Evolutionary conservation across 2,329 filamentous ascomycete species (phyloP).

Genomic region (Claviceps sp.): DNA sequence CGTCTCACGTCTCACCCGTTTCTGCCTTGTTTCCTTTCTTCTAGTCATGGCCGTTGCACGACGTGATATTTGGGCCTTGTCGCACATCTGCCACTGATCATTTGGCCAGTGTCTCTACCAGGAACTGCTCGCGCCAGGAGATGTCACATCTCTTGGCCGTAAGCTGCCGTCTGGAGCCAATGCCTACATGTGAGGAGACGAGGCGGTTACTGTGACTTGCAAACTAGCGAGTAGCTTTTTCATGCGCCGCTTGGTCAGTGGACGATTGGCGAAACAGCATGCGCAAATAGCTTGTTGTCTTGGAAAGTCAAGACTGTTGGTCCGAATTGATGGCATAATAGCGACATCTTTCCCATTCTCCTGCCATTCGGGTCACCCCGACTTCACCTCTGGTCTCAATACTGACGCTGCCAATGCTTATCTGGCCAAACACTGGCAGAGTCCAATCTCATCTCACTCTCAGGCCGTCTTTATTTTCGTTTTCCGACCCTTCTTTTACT

Average conservation of each 20-base stretch:
- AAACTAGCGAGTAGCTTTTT: background rate
- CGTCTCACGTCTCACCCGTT: slow-evolving; percentile 5
- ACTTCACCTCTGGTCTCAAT: background rate
- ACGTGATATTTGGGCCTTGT: background rate
- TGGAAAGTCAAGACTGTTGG: slow-evolving; percentile 1
- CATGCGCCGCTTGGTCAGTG: background rate
- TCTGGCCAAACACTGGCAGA: background rate
- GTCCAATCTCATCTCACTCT: background rate
- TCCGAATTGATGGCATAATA: slow-evolving; percentile 6
- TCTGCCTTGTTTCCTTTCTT: slow-evolving; percentile 4
- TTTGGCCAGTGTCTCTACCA: background rate
- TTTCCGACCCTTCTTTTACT: background rate
- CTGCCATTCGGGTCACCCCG: slow-evolving; percentile 1
- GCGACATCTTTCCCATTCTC: slow-evolving; percentile 4
- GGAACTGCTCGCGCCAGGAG: slow-evolving; percentile 5
- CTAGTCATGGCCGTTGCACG: background rate
- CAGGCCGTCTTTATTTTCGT: background rate
- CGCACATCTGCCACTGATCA: slow-evolving; percentile 2
- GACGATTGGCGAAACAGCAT: slow-evolving; percentile 1
- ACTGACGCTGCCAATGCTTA: background rate
- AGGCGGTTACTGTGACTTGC: background rate
- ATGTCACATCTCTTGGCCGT: background rate
- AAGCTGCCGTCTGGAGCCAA: background rate
- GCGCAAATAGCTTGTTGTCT: background rate
- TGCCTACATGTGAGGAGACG: slow-evolving; percentile 1